phyloP scores from a whole-genome alignment of 805 yeast species.

The Kodamaea kaohsiungensis region DNA sequence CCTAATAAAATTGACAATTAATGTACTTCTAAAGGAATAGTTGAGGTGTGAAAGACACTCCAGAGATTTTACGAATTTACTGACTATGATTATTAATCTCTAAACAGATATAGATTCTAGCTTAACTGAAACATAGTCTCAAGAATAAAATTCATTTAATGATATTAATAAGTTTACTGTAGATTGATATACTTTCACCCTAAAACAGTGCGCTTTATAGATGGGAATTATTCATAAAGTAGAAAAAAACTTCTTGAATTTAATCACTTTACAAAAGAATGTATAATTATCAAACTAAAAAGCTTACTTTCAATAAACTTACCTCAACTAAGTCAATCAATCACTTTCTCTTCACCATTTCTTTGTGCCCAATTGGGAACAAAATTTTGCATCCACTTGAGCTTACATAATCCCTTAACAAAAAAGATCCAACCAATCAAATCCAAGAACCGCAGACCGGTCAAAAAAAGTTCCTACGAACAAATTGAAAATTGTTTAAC shows the following conservation, averaged over 20 bases:
- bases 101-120: no score
- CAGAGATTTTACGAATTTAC: no score
- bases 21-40: background rate
- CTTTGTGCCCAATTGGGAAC: background rate
- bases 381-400: background rate
- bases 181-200: no score
- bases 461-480: constrained; percentile 4
- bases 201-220: no score
- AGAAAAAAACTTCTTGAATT: no score
- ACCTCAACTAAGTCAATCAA: no score
- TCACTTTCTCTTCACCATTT: background rate
- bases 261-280: no score
- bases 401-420: constrained; percentile 3
- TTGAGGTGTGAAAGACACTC: no score
- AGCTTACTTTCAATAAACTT: no score
- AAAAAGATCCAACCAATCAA: constrained; percentile 4
- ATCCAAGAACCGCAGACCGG: constrained; percentile 4
- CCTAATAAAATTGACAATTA: background rate
- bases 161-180: background rate
- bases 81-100: no score
- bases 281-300: no score
- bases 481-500: constrained; percentile 9
- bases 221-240: no score
- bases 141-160: background rate
- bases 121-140: background rate